Evolutionary conservation across 352 stramenopile species (phyloP).

Genomic region (Saprolegnia diclina): DNA sequence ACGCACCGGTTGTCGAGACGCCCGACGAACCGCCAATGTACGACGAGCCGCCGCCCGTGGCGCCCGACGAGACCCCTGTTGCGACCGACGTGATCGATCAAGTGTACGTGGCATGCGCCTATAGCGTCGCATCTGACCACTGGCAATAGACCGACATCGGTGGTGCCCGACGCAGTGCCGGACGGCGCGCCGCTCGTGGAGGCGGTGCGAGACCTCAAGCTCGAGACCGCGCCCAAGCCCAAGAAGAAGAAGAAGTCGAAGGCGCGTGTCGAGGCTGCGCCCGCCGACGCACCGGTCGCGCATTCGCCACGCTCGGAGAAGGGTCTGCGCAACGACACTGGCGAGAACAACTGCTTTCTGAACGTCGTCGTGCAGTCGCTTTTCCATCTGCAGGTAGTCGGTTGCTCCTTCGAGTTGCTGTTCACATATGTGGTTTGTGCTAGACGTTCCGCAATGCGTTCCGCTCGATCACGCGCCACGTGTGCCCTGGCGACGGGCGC

Average conservation of each 20-base stretch:
- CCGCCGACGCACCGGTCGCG: neutral
- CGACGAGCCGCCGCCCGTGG: too few relatives aligned
- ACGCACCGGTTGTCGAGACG: neutral
- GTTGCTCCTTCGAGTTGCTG: neutral
- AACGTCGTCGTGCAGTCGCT: conserved; percentile 26
- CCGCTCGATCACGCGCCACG: neutral
- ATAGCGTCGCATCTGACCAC: too few relatives aligned
- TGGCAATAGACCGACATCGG: too few relatives aligned
- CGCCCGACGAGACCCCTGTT: too few relatives aligned
- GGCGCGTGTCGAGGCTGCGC: neutral
- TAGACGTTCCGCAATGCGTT: conserved; percentile 17
- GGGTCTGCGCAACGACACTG: conserved; percentile 24
- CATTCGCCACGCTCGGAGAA: conserved; percentile 4
- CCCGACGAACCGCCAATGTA: too few relatives aligned
- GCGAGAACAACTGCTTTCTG: conserved; percentile 27
- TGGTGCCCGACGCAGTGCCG: neutral
- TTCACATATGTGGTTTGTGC: neutral
- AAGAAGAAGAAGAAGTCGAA: conserved; percentile 27
- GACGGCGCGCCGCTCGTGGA: neutral
- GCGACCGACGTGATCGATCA: too few relatives aligned
- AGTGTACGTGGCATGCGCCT: too few relatives aligned
- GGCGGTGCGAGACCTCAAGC: neutral
- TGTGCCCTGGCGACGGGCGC: conserved; percentile 10
- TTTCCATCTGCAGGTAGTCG: conserved; percentile 17
- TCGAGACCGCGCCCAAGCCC: neutral